Percentiles rank a stretch among this genome's conserved stretches.
phyloP scores from a whole-genome alignment of 148 eudicot species.

The Vaccinium corymbosum region DNA sequence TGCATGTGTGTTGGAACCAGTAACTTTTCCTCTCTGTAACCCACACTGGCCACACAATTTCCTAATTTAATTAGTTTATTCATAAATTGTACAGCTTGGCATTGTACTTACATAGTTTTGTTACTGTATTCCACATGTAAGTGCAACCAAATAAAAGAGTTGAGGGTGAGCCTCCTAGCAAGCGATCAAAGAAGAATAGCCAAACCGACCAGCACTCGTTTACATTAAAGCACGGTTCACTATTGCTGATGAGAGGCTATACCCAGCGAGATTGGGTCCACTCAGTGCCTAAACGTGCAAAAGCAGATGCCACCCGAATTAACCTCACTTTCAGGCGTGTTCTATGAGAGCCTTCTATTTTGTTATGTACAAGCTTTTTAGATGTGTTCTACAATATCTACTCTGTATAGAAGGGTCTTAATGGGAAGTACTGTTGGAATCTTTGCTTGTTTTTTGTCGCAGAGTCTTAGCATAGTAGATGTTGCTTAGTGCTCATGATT shows the following conservation, averaged over 20 bases:
- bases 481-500: not conserved
- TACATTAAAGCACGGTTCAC: slow-evolving; percentile 73
- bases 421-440: not conserved
- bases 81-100: not conserved
- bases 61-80: not conserved
- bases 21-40: not conserved
- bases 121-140: not conserved
- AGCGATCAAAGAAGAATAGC: slow-evolving; percentile 50
- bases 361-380: not conserved
- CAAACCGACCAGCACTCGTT: slow-evolving; percentile 47
- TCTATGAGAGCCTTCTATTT: slow-evolving; percentile 21
- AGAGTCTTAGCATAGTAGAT: not conserved
- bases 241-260: slow-evolving; percentile 85
- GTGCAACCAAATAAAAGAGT: slow-evolving; percentile 19
- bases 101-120: not conserved
- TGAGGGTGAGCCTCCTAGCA: slow-evolving; percentile 47
- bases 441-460: not conserved
- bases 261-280: slow-evolving; percentile 95
- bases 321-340: slow-evolving; percentile 91
- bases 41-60: not conserved
- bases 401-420: not conserved
- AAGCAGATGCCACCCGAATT: slow-evolving; percentile 61
- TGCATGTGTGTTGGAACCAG: not conserved
- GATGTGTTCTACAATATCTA: not conserved
- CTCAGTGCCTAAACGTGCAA: slow-evolving; percentile 87